These are phyloP conservation scores for Kregervanrija fluxuum DNA, from an alignment of 805 yeast species.

Conservation along the genomic window DNA sequence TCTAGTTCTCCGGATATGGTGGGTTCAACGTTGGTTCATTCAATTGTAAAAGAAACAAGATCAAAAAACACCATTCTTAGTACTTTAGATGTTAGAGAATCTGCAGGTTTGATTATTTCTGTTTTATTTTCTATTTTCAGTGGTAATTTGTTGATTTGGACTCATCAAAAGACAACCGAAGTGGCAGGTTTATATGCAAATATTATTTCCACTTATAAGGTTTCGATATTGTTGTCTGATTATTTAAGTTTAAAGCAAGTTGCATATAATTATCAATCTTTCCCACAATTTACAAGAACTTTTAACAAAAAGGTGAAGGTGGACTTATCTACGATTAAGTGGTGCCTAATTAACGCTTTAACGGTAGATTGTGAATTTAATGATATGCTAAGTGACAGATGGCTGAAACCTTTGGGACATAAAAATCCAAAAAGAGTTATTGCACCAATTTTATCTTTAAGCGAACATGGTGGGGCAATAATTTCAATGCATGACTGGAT, in stretches of 20 bases:
- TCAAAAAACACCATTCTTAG: slow-evolving; percentile 52
- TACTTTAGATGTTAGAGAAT: slow-evolving; percentile 63
- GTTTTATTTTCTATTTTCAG: slow-evolving; percentile 73
- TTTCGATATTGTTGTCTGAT: slow-evolving; percentile 74
- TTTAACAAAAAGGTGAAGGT: slow-evolving; percentile 68
- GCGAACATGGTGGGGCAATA: slow-evolving; percentile 95
- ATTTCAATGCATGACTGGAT: slow-evolving; percentile 90
- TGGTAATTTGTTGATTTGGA: slow-evolving; percentile 77
- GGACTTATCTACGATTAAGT: slow-evolving; percentile 70
- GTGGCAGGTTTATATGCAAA: slow-evolving; percentile 85
- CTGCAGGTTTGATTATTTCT: slow-evolving; percentile 83
- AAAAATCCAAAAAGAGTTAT: slow-evolving; percentile 65
- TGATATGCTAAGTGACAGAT: slow-evolving; percentile 80
- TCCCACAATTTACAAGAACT: slow-evolving; percentile 78
- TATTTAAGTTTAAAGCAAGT: slow-evolving; percentile 85
- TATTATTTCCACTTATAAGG: slow-evolving; percentile 60
- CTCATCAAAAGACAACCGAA: slow-evolving; percentile 66
- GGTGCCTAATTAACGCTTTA: slow-evolving; percentile 85
- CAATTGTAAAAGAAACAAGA: slow-evolving; percentile 40
- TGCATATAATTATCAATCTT: slow-evolving; percentile 84
- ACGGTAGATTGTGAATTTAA: slow-evolving; percentile 92
- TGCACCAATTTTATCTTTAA: slow-evolving; percentile 80
- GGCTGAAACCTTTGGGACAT: slow-evolving; percentile 88
- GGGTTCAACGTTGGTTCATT: slow-evolving; percentile 38
- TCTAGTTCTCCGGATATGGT: slow-evolving; percentile 44